These are phyloP conservation scores for Xylariaceae sp. DNA, from an alignment of 2,329 filamentous ascomycete genomes.

Conservation along the genomic window DNA sequence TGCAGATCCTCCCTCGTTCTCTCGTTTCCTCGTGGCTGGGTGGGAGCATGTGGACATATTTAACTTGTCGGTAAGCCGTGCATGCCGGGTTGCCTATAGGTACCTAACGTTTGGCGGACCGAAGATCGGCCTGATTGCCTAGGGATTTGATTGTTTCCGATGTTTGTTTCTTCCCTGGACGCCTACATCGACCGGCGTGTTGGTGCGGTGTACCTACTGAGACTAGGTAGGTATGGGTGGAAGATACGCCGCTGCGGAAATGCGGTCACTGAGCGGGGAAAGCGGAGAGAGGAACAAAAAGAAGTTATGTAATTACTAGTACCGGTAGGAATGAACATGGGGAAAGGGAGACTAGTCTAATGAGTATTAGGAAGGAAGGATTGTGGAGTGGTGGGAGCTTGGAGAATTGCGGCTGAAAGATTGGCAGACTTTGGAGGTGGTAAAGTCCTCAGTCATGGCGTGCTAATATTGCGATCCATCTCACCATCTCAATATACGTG, in stretches of 20 bases:
- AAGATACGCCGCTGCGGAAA: too few species aligned
- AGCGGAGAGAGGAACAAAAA: neutral
- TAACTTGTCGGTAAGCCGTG: neutral
- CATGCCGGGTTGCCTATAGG: neutral
- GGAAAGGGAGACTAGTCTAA: slow-evolving; percentile 4
- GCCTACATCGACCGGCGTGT: too few species aligned
- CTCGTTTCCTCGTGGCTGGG: slow-evolving; percentile 21
- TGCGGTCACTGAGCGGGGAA: slow-evolving; percentile 12
- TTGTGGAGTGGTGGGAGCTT: slow-evolving; percentile 23
- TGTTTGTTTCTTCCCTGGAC: too few species aligned
- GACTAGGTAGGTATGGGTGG: too few species aligned
- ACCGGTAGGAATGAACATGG: slow-evolving; percentile 11
- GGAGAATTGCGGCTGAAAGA: slow-evolving; percentile 29
- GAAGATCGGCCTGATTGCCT: too few species aligned
- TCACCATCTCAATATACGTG: too few species aligned
- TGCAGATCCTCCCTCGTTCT: slow-evolving; percentile 13
- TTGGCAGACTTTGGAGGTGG: slow-evolving; percentile 12
- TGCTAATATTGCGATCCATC: slow-evolving; percentile 23
- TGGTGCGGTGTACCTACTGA: too few species aligned
- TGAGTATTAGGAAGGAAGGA: neutral
- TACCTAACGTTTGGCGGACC: neutral
- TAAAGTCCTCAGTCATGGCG: slow-evolving; percentile 10
- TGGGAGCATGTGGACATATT: slow-evolving; percentile 12
- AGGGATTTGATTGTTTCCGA: too few species aligned
- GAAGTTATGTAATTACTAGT: too few species aligned